Percentiles rank a stretch among this genome's conserved stretches.
Conservation (phyloP, 305 asterid genomes). For the Fraxinus velutina region DNA sequence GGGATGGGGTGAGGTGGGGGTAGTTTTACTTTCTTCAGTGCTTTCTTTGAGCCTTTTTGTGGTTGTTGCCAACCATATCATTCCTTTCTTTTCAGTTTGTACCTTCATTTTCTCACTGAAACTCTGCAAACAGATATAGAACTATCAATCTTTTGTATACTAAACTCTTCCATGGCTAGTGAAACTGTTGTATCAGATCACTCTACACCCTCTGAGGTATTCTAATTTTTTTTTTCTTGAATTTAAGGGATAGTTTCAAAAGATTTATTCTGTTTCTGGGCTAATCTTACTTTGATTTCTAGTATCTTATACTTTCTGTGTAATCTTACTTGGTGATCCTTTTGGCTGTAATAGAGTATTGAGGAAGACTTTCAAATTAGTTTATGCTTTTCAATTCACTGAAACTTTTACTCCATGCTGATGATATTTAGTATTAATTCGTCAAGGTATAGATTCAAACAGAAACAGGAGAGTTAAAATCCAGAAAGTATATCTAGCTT, state of each 20-base stretch:
- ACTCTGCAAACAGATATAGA: background rate
- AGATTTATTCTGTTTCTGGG: background rate
- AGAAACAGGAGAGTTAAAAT: background rate
- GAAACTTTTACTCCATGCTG: background rate
- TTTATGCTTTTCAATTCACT: background rate
- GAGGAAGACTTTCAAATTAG: background rate
- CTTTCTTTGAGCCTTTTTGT: slow-evolving; percentile 39
- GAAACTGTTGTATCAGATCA: slow-evolving; percentile 56
- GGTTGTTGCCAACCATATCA: slow-evolving; percentile 67
- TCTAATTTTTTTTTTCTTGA: background rate
- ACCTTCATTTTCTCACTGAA: slow-evolving; percentile 15
- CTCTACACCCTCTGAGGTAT: slow-evolving; percentile 45
- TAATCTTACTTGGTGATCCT: background rate
- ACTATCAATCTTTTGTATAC: background rate
- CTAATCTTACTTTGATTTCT: background rate
- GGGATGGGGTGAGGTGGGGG: slow-evolving; percentile 5
- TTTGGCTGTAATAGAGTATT: background rate
- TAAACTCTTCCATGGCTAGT: slow-evolving; percentile 57
- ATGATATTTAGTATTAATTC: background rate
- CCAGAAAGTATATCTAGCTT: background rate
- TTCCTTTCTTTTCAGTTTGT: slow-evolving; percentile 45
- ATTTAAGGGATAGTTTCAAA: background rate
- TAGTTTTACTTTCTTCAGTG: slow-evolving; percentile 34
- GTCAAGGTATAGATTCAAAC: background rate
- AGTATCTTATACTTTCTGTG: slow-evolving; percentile 8